Conservation (phyloP, 306 rosid species). For the Lagenaria siceraria region DNA sequence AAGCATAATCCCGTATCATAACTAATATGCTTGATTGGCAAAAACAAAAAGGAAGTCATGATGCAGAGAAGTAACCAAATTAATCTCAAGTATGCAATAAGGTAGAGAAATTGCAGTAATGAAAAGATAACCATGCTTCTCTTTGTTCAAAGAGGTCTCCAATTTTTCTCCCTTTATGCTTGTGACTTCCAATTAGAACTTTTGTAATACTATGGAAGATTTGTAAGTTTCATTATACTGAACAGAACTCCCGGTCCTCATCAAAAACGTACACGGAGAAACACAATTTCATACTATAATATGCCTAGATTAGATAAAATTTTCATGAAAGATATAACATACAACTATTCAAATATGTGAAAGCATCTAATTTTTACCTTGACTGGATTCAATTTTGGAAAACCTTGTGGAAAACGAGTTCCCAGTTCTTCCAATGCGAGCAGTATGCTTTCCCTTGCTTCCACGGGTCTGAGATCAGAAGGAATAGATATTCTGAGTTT, state of each 20-base stretch:
- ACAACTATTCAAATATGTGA: background rate
- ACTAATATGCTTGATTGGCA: background rate
- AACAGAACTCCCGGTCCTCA: background rate
- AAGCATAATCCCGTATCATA: background rate
- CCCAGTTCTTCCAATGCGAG: constrained; percentile 86
- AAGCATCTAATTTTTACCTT: constrained; percentile 40
- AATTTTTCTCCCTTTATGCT: background rate
- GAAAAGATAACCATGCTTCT: background rate
- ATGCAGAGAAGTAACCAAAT: background rate
- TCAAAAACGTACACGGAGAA: background rate
- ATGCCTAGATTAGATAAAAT: background rate
- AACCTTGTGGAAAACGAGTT: constrained; percentile 83
- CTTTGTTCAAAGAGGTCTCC: background rate
- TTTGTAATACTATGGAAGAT: background rate
- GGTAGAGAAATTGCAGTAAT: background rate
- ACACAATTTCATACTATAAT: background rate
- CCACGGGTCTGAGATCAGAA: constrained; percentile 88
- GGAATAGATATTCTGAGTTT: constrained; percentile 74
- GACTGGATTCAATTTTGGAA: constrained; percentile 92
- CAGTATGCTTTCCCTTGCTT: constrained; percentile 87
- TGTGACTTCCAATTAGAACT: background rate
- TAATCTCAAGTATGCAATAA: background rate
- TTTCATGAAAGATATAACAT: background rate
- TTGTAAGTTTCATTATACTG: background rate
- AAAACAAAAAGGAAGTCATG: background rate